phyloP scores from a whole-genome alignment of 805 yeast species.

The Starmera quercuum region DNA sequence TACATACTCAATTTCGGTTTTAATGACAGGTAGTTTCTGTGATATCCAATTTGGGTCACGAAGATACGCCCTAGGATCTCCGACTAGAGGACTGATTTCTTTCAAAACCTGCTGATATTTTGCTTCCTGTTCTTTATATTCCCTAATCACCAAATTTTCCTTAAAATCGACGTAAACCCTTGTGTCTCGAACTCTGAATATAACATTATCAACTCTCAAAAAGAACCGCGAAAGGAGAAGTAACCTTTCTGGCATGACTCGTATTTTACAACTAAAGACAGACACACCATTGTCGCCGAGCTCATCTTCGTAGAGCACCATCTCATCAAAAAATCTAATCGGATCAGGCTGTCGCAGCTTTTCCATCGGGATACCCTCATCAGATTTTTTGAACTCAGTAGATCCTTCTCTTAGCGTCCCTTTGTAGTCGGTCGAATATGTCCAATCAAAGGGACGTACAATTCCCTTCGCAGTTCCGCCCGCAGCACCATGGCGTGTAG shows the following conservation, averaged over 20 bases:
- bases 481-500: conserved; percentile 22
- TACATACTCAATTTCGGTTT: conserved; percentile 9
- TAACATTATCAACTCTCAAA: conserved; percentile 83
- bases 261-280: conserved; percentile 63
- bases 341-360: conserved; percentile 72
- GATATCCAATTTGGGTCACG: conserved; percentile 88
- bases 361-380: conserved; percentile 52
- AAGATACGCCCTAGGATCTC: conserved; percentile 61
- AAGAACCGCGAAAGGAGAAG: conserved; percentile 71
- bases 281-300: conserved; percentile 94
- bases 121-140: conserved; percentile 65
- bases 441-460: conserved; percentile 92
- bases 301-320: conserved; percentile 88
- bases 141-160: conserved; percentile 58
- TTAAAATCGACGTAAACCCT: conserved; percentile 75
- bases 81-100: conserved; percentile 38
- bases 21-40: conserved; percentile 43
- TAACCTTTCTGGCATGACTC: conserved; percentile 84
- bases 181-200: conserved; percentile 78
- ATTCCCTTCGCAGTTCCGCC: conserved; percentile 49
- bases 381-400: conserved; percentile 1
- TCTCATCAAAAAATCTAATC: conserved; percentile 82
- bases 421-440: conserved; percentile 73
- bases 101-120: conserved; percentile 38
- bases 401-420: conserved; percentile 39